These are phyloP conservation scores for Xenoacremonium recifei DNA, from an alignment of 2,329 filamentous ascomycete genomes.

Conservation along the genomic window DNA sequence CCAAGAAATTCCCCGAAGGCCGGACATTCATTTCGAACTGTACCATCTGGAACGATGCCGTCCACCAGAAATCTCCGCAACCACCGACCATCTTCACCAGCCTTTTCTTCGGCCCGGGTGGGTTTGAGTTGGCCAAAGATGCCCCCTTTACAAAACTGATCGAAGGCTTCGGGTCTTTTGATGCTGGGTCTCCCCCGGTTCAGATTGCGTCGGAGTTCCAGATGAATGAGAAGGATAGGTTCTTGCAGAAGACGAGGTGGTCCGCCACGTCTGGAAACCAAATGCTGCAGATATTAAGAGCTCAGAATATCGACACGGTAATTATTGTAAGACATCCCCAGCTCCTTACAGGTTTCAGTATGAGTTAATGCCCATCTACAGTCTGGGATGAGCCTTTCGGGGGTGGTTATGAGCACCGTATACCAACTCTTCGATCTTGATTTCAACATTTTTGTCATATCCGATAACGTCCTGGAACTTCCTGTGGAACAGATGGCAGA, in stretches of 20 bases:
- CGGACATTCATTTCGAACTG: conserved; percentile 3
- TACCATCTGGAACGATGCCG: background rate
- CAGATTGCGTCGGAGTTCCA: conserved; percentile 33
- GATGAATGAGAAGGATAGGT: conserved; percentile 31
- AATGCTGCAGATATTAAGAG: conserved; percentile 39
- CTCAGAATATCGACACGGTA: conserved; percentile 39
- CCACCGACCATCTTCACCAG: background rate
- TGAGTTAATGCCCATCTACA: no score
- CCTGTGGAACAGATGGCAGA: conserved; percentile 4
- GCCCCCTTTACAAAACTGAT: conserved; percentile 31
- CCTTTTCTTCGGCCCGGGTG: conserved; percentile 27
- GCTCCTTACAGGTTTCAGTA: no score
- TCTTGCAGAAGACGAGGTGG: conserved; percentile 41
- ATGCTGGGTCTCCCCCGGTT: conserved; percentile 20
- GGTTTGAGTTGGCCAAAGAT: conserved; percentile 33
- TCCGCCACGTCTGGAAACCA: conserved; percentile 39
- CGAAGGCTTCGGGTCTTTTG: conserved; percentile 26
- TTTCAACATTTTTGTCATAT: conserved; percentile 40
- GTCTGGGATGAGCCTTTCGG: conserved; percentile 40
- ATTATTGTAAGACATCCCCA: conserved; percentile 28
- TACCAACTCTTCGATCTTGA: conserved; percentile 43
- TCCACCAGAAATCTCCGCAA: background rate
- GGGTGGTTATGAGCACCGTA: conserved; percentile 40
- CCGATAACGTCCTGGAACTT: conserved; percentile 30
- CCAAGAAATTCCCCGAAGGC: conserved; percentile 33